Evolutionary conservation across 2,329 filamentous ascomycete genomes (phyloP).

Genomic region (Huntiella moniliformis): DNA sequence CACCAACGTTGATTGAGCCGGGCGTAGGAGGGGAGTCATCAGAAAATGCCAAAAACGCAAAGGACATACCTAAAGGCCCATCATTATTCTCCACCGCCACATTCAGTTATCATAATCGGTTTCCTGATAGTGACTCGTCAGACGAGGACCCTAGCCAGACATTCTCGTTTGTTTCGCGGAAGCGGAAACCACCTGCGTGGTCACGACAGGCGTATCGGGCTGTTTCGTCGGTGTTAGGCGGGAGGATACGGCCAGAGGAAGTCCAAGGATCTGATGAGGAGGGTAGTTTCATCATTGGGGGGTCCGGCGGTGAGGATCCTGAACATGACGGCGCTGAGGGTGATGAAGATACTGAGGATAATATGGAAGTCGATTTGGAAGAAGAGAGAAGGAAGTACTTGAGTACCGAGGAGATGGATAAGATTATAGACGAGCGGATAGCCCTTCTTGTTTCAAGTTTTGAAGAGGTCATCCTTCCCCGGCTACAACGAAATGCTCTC

Average conservation of each 20-base stretch:
- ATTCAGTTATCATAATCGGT: constrained; percentile 5
- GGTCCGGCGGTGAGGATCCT: not conserved
- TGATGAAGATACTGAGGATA: constrained; percentile 12
- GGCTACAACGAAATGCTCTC: constrained; percentile 6
- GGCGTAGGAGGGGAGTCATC: too few species aligned
- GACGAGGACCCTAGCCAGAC: constrained; percentile 12
- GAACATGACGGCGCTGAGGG: constrained; percentile 10
- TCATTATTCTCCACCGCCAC: not conserved
- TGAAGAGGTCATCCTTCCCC: constrained; percentile 6
- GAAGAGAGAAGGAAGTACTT: constrained; percentile 13
- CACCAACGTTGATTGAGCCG: too few species aligned
- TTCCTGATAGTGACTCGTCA: constrained; percentile 4
- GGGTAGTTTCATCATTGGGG: constrained; percentile 8
- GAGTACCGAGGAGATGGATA: constrained; percentile 3
- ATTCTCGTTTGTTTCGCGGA: constrained; percentile 17
- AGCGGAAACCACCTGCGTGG: constrained; percentile 23
- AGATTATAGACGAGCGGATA: constrained; percentile 10
- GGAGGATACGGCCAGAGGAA: not conserved
- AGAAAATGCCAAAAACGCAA: too few species aligned
- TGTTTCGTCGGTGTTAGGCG: constrained; percentile 23
- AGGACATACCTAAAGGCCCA: too few species aligned
- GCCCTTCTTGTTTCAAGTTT: constrained; percentile 2
- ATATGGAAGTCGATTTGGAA: constrained; percentile 27
- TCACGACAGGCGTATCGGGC: constrained; percentile 24
- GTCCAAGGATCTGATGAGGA: constrained; percentile 5